Evolutionary conservation across 495 filamentous ascomycete species (phyloP).

Genomic region (Neurospora hispaniola): DNA sequence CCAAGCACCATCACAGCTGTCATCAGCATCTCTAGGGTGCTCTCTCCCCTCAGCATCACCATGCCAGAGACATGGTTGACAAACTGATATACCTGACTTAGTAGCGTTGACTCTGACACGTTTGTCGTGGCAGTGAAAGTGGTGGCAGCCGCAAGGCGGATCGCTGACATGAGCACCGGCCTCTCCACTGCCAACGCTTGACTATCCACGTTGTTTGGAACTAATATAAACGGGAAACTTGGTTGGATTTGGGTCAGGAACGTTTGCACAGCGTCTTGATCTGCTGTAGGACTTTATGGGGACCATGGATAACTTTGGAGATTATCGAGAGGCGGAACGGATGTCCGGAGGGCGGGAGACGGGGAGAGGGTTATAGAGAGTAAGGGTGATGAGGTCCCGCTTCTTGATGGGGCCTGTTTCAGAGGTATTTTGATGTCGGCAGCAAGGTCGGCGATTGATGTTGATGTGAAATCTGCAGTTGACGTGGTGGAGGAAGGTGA

Average conservation of each 20-base stretch:
- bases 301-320: neutral
- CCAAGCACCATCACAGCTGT: neutral
- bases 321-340: neutral
- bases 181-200: neutral
- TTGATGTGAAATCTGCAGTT: neutral
- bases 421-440: neutral
- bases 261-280: neutral
- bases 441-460: neutral
- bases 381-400: neutral
- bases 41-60: neutral
- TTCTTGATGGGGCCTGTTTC: neutral
- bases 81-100: neutral
- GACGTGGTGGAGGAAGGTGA: neutral
- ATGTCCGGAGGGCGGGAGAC: neutral
- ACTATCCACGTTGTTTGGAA: neutral
- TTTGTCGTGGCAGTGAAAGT: neutral
- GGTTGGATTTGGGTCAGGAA: neutral
- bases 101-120: neutral
- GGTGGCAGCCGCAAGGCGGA: neutral
- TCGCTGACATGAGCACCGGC: neutral
- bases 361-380: neutral
- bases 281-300: neutral
- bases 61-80: neutral
- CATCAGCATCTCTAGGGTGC: neutral
- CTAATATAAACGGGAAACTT: neutral